Conservation (phyloP, 2,329 filamentous ascomycete genomes). For the Colletotrichum higginsianum region DNA sequence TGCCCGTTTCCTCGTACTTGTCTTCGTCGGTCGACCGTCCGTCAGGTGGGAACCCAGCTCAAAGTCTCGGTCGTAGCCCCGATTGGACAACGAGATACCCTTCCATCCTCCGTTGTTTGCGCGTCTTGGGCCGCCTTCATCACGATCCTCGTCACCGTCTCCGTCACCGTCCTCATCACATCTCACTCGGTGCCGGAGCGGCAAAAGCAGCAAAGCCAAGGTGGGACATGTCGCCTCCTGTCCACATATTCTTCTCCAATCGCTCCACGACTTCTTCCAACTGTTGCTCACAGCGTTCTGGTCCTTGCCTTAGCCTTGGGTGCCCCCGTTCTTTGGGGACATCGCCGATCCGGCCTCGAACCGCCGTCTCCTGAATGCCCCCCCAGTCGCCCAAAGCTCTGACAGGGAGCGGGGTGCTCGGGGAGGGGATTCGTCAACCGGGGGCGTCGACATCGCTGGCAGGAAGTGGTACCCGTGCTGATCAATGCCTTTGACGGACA, state of each 20-base stretch:
- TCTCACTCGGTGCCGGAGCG: constrained; percentile 1
- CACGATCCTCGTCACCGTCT: too few species aligned
- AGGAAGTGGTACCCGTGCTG: constrained; percentile 15
- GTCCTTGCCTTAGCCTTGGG: constrained; percentile 5
- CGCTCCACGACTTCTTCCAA: constrained; percentile 7
- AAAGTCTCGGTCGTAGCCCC: background rate
- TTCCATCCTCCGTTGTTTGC: background rate
- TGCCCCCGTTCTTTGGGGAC: constrained; percentile 1
- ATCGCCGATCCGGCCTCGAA: constrained; percentile 30
- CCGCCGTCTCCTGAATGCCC: constrained; percentile 3
- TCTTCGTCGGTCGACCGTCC: background rate
- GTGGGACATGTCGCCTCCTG: background rate
- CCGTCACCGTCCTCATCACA: background rate
- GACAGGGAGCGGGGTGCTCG: constrained; percentile 28
- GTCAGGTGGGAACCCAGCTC: background rate
- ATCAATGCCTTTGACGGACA: constrained; percentile 21
- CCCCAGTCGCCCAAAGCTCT: constrained; percentile 12
- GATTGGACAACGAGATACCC: background rate
- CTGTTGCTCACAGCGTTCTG: background rate
- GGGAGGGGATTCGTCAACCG: constrained; percentile 5
- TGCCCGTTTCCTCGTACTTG: background rate
- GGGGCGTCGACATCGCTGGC: constrained; percentile 14
- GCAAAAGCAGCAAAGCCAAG: background rate
- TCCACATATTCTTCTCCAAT: background rate
- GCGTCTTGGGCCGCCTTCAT: background rate